Base-by-base conservation (phyloP, 495 filamentous ascomycete species). In the Penicillium arizonense region DNA sequence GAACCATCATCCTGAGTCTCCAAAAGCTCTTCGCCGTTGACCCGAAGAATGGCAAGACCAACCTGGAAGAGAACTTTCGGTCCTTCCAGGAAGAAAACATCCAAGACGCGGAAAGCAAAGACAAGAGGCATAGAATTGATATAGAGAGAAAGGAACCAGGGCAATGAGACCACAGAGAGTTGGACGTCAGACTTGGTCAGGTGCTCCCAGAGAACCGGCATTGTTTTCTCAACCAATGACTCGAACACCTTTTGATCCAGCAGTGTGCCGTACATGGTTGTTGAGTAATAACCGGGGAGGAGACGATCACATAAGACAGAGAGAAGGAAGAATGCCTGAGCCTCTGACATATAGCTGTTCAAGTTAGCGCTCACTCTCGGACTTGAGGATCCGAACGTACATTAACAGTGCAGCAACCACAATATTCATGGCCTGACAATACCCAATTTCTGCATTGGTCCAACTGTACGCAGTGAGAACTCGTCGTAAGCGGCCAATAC, bases 351-450 rank as follows among this genome's bases (percentile, higher is more conserved):
- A 73, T 97, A 98, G 63, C 86, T 89, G 52, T 5, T 46, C 16
- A 46, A 16, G 61, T 75, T 45, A 69, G 70, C 45, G 20, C 34
- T 13, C 10, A 18, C 33, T 32, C 20, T 41, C 7, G 14, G 40
- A 16, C 13, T 32, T n/a, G 39, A 36, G 9, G 14, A 21, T 16
- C 5, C 2, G 34, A 52, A 64, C 79, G 39, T 75, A 89, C 76
- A 98, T 98, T 34, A 98, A 78, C 47, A 98, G 69, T 8, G 94
- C 94, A 14, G 94, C 94, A 6, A 96, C 92, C 14, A 98, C 94
- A 55, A 98, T 98, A 65, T 98, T 98, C 94, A 98, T 98, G 20
- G 94, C 94, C 69, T 98, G 94, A 67, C 94, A 98, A 67, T 98
- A 98, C 23, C 94, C 94, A 35, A 98, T 91, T 54, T 96, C 89